A percentile compares a stretch with the other conserved stretches of the same genome.
phyloP scores from a whole-genome alignment of 257 asterid species.

The Solanum pinnatisectum region DNA sequence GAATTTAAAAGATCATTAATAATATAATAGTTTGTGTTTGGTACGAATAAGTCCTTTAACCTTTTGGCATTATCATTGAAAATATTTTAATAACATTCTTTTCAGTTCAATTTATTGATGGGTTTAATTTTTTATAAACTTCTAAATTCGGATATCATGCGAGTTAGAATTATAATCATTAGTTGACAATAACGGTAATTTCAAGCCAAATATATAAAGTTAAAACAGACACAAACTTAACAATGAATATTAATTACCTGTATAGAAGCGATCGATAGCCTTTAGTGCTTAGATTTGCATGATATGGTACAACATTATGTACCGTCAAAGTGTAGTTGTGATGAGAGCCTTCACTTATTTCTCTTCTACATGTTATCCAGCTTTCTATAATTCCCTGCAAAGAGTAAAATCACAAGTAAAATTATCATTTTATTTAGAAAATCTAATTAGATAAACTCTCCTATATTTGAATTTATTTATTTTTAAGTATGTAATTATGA shows the following conservation, averaged over 20 bases:
- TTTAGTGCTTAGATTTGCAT: background rate
- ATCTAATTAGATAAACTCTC: too few relatives aligned
- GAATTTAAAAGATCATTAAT: too few relatives aligned
- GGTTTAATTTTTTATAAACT: accelerated
- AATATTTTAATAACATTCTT: background rate
- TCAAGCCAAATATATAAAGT: background rate
- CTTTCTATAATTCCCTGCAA: background rate
- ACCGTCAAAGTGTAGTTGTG: background rate
- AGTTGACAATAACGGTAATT: accelerated
- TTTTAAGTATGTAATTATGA: too few relatives aligned
- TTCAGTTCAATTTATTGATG: background rate
- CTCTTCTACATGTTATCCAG: background rate
- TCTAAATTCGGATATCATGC: background rate
- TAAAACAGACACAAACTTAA: too few relatives aligned
- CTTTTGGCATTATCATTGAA: background rate
- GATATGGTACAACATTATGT: background rate
- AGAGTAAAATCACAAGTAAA: background rate
- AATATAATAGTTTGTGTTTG: too few relatives aligned
- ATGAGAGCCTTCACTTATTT: background rate
- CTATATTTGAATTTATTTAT: too few relatives aligned
- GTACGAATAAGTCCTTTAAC: too few relatives aligned
- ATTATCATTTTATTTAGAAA: background rate
- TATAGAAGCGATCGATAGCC: background rate
- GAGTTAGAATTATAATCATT: too few relatives aligned
- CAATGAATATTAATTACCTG: too few relatives aligned